Evolutionary conservation across 768 basidiomycete species (phyloP), one percentile per base, ranked within the genome.

Genomic region (Dacryopinax primogenitus): DNA sequence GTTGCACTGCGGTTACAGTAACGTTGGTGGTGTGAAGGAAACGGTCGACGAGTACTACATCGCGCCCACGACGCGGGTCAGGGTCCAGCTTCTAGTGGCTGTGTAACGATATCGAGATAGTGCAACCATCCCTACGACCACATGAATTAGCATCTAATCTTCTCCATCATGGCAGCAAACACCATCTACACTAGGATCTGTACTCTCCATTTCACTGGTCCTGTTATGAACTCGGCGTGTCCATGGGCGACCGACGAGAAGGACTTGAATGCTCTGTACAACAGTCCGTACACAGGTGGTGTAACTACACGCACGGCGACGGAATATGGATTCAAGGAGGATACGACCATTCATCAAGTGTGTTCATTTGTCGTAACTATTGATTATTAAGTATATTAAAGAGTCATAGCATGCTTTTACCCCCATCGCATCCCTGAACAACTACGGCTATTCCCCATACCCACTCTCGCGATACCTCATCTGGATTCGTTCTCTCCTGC

Each of bases 381-480:
- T 61, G 26, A 11, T 18, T 30, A 35, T 33, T 23, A 62, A 37
- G 33, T n/a, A 63, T 28, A 35, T 33, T 47, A 13, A 15, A 63
- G 16, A 62, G 63, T 61, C 66, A 33, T 67, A 69, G 71, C 70
- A 65, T 68, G 71, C 72, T 62, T 71, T 66, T 65, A 63, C 58
- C 23, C 62, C 16, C 15, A 61, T 41, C 26, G 80, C 87, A n/a
- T 84, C 90, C 16, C 71, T 90, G 66, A 93, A 93, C 73, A 87
- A 86, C 0, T 93, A 89, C 74, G 91, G 91, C 26, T 94, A 92
- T 75, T 92, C 89, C 7, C 91, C 90, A 0, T 80, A 86, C 70
- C 83, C 87, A 3, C 80, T 93, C 44, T 70, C 77, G n/a, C 68
- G 72, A 26, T 93, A 92, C 75, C 72, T 90, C 45, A 73, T 72